Base-by-base conservation (phyloP, 1,284 basidiomycete species). In the Neotropicomus parvogracilis region DNA sequence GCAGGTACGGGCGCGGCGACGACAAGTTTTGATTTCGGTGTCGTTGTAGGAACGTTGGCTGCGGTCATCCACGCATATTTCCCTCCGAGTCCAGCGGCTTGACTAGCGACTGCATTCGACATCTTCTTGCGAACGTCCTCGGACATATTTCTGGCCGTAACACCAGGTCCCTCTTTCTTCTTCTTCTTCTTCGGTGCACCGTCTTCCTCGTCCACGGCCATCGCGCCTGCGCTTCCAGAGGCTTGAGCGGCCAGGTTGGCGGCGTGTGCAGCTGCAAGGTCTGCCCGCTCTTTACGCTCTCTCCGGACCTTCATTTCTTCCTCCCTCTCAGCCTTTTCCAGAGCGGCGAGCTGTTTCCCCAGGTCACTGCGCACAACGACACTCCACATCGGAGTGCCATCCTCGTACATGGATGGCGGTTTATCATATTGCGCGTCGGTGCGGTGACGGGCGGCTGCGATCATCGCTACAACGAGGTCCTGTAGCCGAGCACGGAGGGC, bases 51-150 rank as follows among this genome's bases (percentile, higher is more conserved):
- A 5, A 73, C 68, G 53, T 73, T 78, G 9, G 79, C 78, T 1
- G 85, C 79, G 16, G 73, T 89, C 83, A 92, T 88, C 91, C 90
- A 93, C 13, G 88, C 77, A 59, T 91, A 93, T 64, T 85, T 85
- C 17, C 84, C 81, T 2, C 82, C 80, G 28, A 89, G 63, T 0
- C 90, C 89, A n/a, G 88, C 85, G 2, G 87, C 88, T 60, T 89
- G 86, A 57, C 81, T 85, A n/a, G 91, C 90, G 5, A 88, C 86
- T 27, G 87, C 87, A 64, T 92, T 91, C 37, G 86, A 88, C 81
- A 92, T 82, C 64, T 90, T 90, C 75, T 92, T 92, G 55, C 85
- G 74, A 56, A 91, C 86, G 59, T 92, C 90, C 65, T 91, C 90
- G 2, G 82, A 84, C 86, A 93, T 90, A 62, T 91, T 92, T 49